Evolutionary conservation across 2,329 filamentous ascomycete genomes (phyloP), one percentile per base, ranked within the genome.

Genomic region (Elsinoe perseae): DNA sequence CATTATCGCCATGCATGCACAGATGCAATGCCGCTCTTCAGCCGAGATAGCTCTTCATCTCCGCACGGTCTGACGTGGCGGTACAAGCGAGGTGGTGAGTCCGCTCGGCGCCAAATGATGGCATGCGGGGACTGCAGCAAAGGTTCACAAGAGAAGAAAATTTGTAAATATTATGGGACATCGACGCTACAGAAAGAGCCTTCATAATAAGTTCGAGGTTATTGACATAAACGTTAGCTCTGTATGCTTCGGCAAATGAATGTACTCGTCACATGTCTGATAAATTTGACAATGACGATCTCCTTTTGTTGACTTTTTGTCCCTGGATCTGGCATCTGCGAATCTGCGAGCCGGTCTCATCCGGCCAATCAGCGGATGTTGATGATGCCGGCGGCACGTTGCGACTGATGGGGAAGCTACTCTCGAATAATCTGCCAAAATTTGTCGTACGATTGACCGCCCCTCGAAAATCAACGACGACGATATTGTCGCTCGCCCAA

Each of bases 11-110:
- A 14, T 43, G 40, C 40, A 10, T 43, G 40, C 40, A 43, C 21
- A 23, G 38, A 52, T 34, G 20, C 16, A 10, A 52, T 38, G 7
- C 30, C 16, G 16, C 48, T 1, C 23, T 20, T n/a, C 21, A 6
- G 20, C 30, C 12, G 28, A 10, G 5, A 28, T 28, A 14, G 18
- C n/a, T 10, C n/a, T 9, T 21, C 25, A 53, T 40, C 48, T 52
- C 50, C 34, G 30, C 34, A 32, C 23, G 36, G 18, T n/a, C 50
- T 34, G 25, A 40, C 34, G 20, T 14, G 21, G 34, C 23, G 34
- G 34, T 28, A 43, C 43, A 43, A 54, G 50, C 50, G 48, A 52
- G 21, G 14, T 52, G 27, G 38, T 21, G 14, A 54, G 12, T 56
- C n/a, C n/a, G 23, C 38, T 56, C 53, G 20, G 18, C 38, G 42